Conservation (phyloP, 164 flowering plant genomes). For the Magnolia kwangsiensis region DNA sequence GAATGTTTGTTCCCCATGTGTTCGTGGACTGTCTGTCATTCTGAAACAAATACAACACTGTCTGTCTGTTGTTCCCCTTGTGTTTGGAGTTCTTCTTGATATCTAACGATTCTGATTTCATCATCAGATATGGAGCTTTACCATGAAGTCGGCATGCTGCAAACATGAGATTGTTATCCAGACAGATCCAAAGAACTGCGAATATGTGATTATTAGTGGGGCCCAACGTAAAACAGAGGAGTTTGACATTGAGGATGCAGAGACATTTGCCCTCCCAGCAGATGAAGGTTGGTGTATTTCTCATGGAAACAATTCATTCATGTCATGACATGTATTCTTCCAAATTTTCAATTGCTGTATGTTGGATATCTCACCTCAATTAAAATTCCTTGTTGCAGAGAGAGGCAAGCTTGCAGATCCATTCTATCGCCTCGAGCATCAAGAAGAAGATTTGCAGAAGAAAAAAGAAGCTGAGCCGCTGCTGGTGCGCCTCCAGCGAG, state of each 20-base stretch:
- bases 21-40: not conserved
- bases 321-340: not conserved
- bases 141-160: constrained; percentile 97
- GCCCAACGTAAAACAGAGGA: constrained; percentile 80
- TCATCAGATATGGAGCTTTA: constrained; percentile 92
- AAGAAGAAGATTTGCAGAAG: constrained; percentile 81
- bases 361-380: constrained; percentile 1
- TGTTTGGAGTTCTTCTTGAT: not conserved
- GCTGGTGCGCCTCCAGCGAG: constrained; percentile 83
- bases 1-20: not conserved
- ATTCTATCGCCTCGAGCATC: constrained; percentile 96
- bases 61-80: not conserved
- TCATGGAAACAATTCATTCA: not conserved
- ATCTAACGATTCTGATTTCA: constrained; percentile 4
- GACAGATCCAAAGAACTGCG: constrained; percentile 92
- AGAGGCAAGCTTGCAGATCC: constrained; percentile 91
- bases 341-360: not conserved
- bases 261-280: constrained; percentile 75
- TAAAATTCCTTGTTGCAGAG: constrained; percentile 39
- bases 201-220: constrained; percentile 82
- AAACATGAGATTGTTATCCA: constrained; percentile 90
- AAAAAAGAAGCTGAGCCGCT: constrained; percentile 95
- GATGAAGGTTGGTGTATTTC: constrained; percentile 57
- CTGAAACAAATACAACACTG: not conserved
- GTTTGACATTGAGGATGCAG: constrained; percentile 91